Conservation (phyloP, 2,329 filamentous ascomycete genomes). For the Verticillium dahliae region DNA sequence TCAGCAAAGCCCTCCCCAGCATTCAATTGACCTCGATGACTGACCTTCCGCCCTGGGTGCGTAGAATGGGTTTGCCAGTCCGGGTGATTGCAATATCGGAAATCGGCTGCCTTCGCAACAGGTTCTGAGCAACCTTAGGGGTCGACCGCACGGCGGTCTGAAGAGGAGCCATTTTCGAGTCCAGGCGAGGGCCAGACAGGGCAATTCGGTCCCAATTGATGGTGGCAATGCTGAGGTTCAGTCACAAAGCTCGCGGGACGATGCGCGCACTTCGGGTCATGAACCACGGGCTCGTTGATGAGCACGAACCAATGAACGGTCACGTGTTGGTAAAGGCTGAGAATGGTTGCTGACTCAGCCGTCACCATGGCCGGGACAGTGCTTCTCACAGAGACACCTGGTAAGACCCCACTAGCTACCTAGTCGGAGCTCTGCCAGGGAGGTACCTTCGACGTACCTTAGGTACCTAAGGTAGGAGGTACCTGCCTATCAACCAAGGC, state of each 20-base stretch:
- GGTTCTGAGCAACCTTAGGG: conserved; percentile 37
- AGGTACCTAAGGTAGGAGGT: too few species aligned
- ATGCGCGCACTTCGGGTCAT: not conserved
- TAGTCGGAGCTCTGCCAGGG: too few species aligned
- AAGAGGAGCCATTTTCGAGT: conserved; percentile 47
- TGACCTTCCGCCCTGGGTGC: conserved; percentile 83
- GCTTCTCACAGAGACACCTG: not conserved
- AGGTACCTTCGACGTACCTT: too few species aligned
- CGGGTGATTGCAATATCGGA: conserved; percentile 90
- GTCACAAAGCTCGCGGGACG: conserved; percentile 10
- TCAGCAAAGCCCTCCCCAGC: conserved; percentile 17
- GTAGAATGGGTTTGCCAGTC: conserved; percentile 92
- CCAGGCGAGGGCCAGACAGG: conserved; percentile 3
- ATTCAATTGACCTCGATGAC: conserved; percentile 24
- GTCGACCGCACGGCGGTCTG: conserved; percentile 50
- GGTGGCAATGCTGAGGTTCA: conserved; percentile 6
- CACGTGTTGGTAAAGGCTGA: conserved; percentile 3
- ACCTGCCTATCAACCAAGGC: too few species aligned
- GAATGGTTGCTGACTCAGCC: not conserved
- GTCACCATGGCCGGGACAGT: not conserved
- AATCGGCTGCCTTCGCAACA: conserved; percentile 45
- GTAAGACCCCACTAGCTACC: too few species aligned
- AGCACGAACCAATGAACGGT: not conserved
- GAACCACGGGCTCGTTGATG: not conserved
- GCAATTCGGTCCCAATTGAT: conserved; percentile 12